Evolutionary conservation across 805 yeast species (phyloP), one percentile per base, ranked within the genome.

Genomic region (Suhomyces tanzawaensis): DNA sequence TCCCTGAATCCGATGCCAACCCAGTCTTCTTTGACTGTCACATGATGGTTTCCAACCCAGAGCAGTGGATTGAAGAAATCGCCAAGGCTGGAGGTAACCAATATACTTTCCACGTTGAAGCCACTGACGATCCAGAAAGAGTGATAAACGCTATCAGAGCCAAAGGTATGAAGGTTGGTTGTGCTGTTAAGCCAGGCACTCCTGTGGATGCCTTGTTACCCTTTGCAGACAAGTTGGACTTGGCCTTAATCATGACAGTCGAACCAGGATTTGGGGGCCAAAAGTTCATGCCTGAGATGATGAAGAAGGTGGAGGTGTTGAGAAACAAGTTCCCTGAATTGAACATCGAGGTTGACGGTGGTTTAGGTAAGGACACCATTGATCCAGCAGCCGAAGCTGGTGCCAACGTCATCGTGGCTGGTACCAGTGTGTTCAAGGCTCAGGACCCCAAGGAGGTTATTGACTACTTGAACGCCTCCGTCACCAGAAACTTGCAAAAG

Each of bases 211-310:
- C 78, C 3, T 73, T 90, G 29, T 81, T 71, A 52, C 90, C 86
- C 19, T 66, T 86, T 43, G 91, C 82, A 18, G 82, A 82, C 33
- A 69, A 77, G 40, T 71, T 91, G 49, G 98, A 93, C 61, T 87
- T 91, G 96, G 90, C 87, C n/a, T 72, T 93, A 41, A 83, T 93
- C 29, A 93, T 91, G 98, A 93, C 99, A 2, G 98, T 93, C 24
- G 99, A 93, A 67, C 99, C 99, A 11, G 99, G 99, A 0, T 91
- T 93, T 60, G 99, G 99, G 16, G 99, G 99, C 32, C 99, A 93
- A 67, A 85, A 84, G 62, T 93, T 93, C 71, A 89, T 87, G 96
- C 69, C 79, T 14, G 86, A 80, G 42, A 90, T 91, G 96, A 90
- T 93, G 98, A 88, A 95, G 45, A 91, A 91, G 66, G 98, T 91